These are phyloP conservation scores for Pseudovirgaria hyperparasitica DNA, from an alignment of 2,329 filamentous ascomycete genomes.

Conservation along the genomic window DNA sequence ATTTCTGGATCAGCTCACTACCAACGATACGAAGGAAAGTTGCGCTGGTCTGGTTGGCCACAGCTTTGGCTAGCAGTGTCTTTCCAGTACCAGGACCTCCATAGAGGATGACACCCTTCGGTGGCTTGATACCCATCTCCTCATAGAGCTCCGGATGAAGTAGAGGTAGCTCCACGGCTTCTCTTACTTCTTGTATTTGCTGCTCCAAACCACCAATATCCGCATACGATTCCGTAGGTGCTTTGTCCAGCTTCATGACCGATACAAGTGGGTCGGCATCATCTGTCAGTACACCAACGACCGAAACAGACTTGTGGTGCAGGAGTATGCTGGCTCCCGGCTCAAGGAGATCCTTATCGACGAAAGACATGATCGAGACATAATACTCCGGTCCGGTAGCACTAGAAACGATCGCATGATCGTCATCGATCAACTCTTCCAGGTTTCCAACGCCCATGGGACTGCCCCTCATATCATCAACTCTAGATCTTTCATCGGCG, in stretches of 20 bases:
- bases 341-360: slow-evolving; percentile 96
- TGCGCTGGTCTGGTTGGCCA: slow-evolving; percentile 97
- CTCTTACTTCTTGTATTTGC: slow-evolving; percentile 95
- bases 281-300: slow-evolving; percentile 92
- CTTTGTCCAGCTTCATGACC: slow-evolving; percentile 99
- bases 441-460: slow-evolving; percentile 97
- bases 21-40: slow-evolving; percentile 97
- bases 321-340: slow-evolving; percentile 89
- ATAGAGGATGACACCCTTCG: slow-evolving; percentile 98
- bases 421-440: slow-evolving; percentile 98
- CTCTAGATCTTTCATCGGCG: slow-evolving; percentile 85
- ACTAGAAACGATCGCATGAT: slow-evolving; percentile 96
- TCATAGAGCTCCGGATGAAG: slow-evolving; percentile 96
- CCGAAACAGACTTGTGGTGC: slow-evolving; percentile 95
- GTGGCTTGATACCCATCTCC: slow-evolving; percentile 99
- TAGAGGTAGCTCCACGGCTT: slow-evolving; percentile 90
- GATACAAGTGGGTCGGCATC: slow-evolving; percentile 91
- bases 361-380: slow-evolving; percentile 99
- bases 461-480: slow-evolving; percentile 96
- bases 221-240: slow-evolving; percentile 93
- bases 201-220: slow-evolving; percentile 93
- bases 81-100: slow-evolving; percentile 95
- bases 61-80: slow-evolving; percentile 88
- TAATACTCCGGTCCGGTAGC: slow-evolving; percentile 98
- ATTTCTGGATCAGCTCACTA: slow-evolving; percentile 96